Conservation (phyloP, 768 basidiomycete species). For the Favolaschia claudopus region DNA sequence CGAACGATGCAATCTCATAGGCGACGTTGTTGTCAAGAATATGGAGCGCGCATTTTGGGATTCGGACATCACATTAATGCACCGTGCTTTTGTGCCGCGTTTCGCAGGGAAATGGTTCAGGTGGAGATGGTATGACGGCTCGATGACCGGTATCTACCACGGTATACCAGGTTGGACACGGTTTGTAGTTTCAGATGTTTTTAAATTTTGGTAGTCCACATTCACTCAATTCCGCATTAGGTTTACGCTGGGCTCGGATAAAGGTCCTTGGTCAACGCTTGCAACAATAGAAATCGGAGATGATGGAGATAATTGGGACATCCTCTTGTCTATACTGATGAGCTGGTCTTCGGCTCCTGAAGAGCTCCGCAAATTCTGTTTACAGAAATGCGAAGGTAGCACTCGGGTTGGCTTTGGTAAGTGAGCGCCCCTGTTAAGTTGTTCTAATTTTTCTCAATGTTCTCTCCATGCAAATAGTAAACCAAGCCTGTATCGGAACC, state of each 20-base stretch:
- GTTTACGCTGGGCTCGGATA: background rate
- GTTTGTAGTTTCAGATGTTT: background rate
- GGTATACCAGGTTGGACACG: slow-evolving; percentile 15
- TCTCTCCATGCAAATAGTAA: background rate
- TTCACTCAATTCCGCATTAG: background rate
- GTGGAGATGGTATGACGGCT: slow-evolving; percentile 5
- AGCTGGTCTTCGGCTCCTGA: background rate
- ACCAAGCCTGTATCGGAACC: background rate
- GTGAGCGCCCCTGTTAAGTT: background rate
- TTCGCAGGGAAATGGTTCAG: background rate
- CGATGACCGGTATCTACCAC: background rate
- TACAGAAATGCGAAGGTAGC: background rate
- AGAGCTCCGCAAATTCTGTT: slow-evolving; percentile 2
- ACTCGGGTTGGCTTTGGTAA: slow-evolving; percentile 9
- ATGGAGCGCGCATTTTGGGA: background rate
- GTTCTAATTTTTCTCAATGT: background rate
- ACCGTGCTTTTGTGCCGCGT: background rate
- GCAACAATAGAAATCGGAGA: background rate
- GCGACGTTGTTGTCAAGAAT: background rate
- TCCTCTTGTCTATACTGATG: background rate
- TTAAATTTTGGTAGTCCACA: background rate
- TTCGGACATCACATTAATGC: background rate
- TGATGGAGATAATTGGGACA: slow-evolving; percentile 1
- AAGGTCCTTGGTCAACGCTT: background rate
- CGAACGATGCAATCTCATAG: background rate